Evolutionary conservation across 2,329 filamentous ascomycete genomes (phyloP).

Genomic region (Xylaria sp.): DNA sequence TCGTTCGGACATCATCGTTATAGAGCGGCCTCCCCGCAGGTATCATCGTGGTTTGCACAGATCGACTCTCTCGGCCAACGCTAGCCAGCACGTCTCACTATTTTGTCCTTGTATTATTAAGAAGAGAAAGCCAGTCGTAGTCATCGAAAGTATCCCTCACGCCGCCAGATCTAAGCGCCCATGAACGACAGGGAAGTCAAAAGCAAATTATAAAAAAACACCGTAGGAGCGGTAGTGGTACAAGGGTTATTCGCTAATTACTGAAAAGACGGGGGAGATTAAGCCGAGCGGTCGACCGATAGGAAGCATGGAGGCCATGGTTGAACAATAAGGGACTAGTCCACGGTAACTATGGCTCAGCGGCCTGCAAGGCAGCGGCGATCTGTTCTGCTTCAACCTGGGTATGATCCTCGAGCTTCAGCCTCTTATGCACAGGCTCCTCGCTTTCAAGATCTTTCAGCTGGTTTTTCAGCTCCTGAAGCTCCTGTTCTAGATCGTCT

Average conservation of each 20-base stretch:
- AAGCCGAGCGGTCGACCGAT: background rate
- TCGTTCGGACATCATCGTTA: conserved; percentile 19
- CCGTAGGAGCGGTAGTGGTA: conserved; percentile 37
- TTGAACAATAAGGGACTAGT: background rate
- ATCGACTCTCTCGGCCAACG: conserved; percentile 18
- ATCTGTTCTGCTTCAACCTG: conserved; percentile 31
- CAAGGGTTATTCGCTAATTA: conserved; percentile 28
- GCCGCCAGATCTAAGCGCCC: conserved; percentile 25
- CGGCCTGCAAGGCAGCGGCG: conserved; percentile 33
- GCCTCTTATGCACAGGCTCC: conserved; percentile 37
- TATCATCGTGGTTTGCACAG: conserved; percentile 20
- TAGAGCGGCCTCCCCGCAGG: conserved; percentile 20
- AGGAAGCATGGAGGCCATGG: conserved; percentile 20
- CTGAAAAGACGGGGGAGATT: background rate
- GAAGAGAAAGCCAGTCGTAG: conserved; percentile 28
- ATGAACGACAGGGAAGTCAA: conserved; percentile 22
- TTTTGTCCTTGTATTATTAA: conserved; percentile 30
- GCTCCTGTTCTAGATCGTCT: conserved; percentile 74
- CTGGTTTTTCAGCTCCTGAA: conserved; percentile 40
- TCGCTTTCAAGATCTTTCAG: conserved; percentile 35
- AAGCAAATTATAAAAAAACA: conserved; percentile 29
- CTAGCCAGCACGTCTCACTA: conserved; percentile 21
- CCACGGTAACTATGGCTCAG: conserved; percentile 27
- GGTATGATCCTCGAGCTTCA: conserved; percentile 33
- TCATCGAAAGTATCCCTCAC: conserved; percentile 21